A percentile compares a stretch with the other conserved stretches of the same genome.
Conservation (phyloP, 768 basidiomycete genomes). For the Crassisporium funariophilum region DNA sequence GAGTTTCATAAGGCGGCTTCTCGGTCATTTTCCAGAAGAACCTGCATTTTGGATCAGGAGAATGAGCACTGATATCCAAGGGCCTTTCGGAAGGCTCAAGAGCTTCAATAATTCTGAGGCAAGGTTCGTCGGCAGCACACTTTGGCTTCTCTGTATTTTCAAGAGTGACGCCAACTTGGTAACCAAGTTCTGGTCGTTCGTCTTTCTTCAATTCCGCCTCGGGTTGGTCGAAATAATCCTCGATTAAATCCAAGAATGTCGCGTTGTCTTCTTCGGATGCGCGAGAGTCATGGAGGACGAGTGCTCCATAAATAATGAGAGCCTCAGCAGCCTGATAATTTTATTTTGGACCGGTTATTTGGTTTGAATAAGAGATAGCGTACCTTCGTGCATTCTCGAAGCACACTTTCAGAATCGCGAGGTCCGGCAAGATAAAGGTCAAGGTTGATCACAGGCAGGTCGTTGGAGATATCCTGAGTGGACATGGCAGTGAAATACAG, state of each 20-base stretch:
- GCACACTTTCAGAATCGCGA: conserved; percentile 46
- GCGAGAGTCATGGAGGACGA: conserved; percentile 83
- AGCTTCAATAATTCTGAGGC: conserved; percentile 73
- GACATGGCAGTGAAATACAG: conserved; percentile 28
- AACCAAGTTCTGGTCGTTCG: conserved; percentile 82
- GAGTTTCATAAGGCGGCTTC: conserved; percentile 73
- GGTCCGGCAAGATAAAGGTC: conserved; percentile 63
- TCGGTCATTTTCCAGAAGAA: conserved; percentile 90
- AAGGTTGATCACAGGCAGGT: conserved; percentile 77
- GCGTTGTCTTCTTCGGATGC: conserved; percentile 82
- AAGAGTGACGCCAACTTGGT: conserved; percentile 94
- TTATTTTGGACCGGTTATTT: conserved; percentile 1
- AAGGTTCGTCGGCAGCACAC: conserved; percentile 82
- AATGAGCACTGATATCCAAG: conserved; percentile 76
- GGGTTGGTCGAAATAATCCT: conserved; percentile 90
- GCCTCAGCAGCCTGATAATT: conserved; percentile 71
- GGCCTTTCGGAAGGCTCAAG: conserved; percentile 83
- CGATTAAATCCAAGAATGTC: conserved; percentile 83
- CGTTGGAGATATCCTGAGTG: conserved; percentile 42
- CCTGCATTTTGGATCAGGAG: conserved; percentile 92
- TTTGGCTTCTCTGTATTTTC: conserved; percentile 94
- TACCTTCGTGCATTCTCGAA: conserved; percentile 70
- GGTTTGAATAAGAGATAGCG: conserved; percentile 10
- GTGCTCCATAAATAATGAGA: conserved; percentile 81
- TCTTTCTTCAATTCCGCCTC: conserved; percentile 65